Evolutionary conservation across 2,329 filamentous ascomycete species (phyloP).

Genomic region (Botrytis pseudocinerea): DNA sequence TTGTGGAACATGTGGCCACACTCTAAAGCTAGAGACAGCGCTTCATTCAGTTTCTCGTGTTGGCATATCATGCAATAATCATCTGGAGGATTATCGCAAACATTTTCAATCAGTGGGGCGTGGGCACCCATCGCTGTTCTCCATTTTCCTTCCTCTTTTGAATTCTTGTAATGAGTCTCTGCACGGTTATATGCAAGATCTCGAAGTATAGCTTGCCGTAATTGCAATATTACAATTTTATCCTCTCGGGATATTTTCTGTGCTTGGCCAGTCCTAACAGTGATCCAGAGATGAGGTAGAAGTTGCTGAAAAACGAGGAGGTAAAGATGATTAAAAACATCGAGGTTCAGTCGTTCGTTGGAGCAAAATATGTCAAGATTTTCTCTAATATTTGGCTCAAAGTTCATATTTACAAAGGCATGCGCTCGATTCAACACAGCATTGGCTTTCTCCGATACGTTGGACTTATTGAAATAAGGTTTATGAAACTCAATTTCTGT

Average conservation of each 20-base stretch:
- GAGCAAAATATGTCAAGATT: not conserved
- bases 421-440: not conserved
- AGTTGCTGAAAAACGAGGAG: not conserved
- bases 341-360: not conserved
- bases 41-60: not conserved
- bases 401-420: not conserved
- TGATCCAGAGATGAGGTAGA: not conserved
- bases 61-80: not conserved
- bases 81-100: not conserved
- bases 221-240: not conserved
- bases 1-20: not conserved
- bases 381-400: not conserved
- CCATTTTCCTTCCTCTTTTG: not conserved
- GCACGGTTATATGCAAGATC: not conserved
- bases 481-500: not conserved
- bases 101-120: not conserved
- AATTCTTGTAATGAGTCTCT: not conserved
- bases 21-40: not conserved
- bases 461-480: not conserved
- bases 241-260: not conserved
- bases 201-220: not conserved
- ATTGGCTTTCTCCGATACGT: not conserved
- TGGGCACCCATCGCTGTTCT: not conserved
- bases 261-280: not conserved
- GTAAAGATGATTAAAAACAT: not conserved